A percentile compares a stretch with the other conserved stretches of the same genome.
These are phyloP conservation scores for Fusarium newnesense DNA, from an alignment of 2,329 filamentous ascomycete genomes.

Conservation along the genomic window DNA sequence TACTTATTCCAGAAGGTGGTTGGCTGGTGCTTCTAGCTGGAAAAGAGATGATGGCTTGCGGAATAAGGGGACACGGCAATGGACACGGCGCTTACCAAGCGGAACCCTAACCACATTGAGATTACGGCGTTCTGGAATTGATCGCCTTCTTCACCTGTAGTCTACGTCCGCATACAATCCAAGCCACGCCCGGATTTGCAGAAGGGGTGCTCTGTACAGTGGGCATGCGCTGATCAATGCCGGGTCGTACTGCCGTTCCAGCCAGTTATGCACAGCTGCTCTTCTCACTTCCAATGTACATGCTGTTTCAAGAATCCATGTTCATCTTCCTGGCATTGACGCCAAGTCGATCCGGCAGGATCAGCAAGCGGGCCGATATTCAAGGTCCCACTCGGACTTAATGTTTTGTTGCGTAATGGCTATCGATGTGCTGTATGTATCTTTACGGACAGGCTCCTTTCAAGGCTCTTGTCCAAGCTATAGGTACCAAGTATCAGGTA, in stretches of 20 bases:
- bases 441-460: too few relatives aligned
- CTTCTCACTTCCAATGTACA: neutral
- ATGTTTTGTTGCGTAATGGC: neutral
- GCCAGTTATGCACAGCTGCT: neutral
- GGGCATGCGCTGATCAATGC: neutral
- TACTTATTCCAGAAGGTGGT: neutral
- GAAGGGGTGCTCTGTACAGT: neutral
- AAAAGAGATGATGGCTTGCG: neutral
- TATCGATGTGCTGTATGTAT: neutral
- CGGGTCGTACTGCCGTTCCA: neutral
- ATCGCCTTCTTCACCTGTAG: neutral
- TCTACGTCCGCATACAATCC: fast-evolving
- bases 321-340: neutral
- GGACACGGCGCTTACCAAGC: neutral
- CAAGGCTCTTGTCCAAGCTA: fast-evolving
- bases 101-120: neutral
- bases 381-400: neutral
- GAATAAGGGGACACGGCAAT: neutral
- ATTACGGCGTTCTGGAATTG: neutral
- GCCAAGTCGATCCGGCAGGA: neutral
- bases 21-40: neutral
- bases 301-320: neutral
- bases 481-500: neutral
- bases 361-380: neutral
- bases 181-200: neutral